These are phyloP conservation scores for Perkinsus marinus DNA, from an alignment of 169 alveolate species.

Conservation along the genomic window DNA sequence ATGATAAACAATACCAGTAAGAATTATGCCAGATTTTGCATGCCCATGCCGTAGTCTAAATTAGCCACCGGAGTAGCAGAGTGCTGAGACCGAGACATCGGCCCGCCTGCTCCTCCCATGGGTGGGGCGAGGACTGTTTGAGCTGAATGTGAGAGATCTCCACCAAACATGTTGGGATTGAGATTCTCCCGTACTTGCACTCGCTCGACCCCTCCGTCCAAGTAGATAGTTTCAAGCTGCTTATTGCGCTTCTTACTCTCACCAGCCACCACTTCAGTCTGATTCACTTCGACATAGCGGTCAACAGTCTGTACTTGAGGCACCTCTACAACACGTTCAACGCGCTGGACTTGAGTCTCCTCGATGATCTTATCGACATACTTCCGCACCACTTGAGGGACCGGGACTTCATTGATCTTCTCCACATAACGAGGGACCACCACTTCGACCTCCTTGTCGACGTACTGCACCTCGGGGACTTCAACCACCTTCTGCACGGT, in stretches of 20 bases:
- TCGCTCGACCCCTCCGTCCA: background rate
- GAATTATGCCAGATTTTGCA: background rate
- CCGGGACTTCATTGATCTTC: slow-evolving; percentile 55
- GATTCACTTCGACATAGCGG: slow-evolving; percentile 47
- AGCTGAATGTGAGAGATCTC: background rate
- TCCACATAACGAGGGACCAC: slow-evolving; percentile 54
- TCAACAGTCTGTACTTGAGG: slow-evolving; percentile 54
- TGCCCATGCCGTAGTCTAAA: background rate
- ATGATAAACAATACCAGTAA: background rate
- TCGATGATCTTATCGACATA: slow-evolving; percentile 60
- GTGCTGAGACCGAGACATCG: background rate
- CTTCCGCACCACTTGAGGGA: slow-evolving; percentile 16
- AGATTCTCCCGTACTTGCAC: background rate
- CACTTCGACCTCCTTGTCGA: slow-evolving; percentile 57
- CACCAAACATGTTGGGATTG: background rate
- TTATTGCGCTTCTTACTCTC: background rate
- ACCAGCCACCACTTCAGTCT: background rate
- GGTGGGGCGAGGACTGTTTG: background rate
- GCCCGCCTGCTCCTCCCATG: background rate
- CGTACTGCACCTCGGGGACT: slow-evolving; percentile 59
- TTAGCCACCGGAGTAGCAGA: background rate
- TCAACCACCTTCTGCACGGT: slow-evolving; percentile 44
- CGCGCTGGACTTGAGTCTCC: slow-evolving; percentile 58
- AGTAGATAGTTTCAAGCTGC: background rate
- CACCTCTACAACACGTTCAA: slow-evolving; percentile 57